Conservation (phyloP, 805 yeast species). For the Diddensiella santjacobensis region DNA sequence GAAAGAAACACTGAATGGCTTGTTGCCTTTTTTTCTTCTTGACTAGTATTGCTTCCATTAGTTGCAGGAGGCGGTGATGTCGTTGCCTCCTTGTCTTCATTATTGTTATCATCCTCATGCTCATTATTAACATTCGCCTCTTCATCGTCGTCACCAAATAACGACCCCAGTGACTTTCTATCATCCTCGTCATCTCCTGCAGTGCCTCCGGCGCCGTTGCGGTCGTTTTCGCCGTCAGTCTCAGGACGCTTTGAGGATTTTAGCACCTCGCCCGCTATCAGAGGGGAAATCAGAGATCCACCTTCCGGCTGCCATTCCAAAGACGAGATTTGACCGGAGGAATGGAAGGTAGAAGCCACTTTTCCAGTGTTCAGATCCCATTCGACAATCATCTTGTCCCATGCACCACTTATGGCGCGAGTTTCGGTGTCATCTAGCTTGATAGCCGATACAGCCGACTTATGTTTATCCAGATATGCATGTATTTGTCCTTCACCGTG, state of each 20-base stretch:
- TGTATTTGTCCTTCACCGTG: constrained; percentile 77
- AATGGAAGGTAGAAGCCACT: constrained; percentile 47
- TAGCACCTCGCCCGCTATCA: constrained; percentile 21
- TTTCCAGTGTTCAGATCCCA: constrained; percentile 86
- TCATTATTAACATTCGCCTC: constrained; percentile 21
- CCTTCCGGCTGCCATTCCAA: constrained; percentile 51
- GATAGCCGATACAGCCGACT: constrained; percentile 69
- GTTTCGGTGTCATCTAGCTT: constrained; percentile 59
- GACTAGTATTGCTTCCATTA: constrained; percentile 4
- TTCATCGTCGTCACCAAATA: constrained; percentile 58
- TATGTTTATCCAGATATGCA: constrained; percentile 72
- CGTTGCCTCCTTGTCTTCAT: constrained; percentile 3
- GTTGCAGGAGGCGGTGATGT: too few relatives aligned
- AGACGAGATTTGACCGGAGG: constrained; percentile 76
- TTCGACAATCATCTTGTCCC: constrained; percentile 77
- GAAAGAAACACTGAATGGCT: constrained; percentile 55
- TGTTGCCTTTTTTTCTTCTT: constrained; percentile 2
- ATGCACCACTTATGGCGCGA: constrained; percentile 72
- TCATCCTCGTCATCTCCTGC: constrained; percentile 25
- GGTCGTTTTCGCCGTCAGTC: constrained; percentile 10
- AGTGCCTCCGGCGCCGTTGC: constrained; percentile 8
- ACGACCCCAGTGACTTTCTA: constrained; percentile 43
- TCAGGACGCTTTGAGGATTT: constrained; percentile 6
- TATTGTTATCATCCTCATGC: constrained; percentile 4
- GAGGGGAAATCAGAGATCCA: constrained; percentile 25